A percentile compares a stretch with the other conserved stretches of the same genome.
Conservation (phyloP, 2,329 filamentous ascomycete species). For the Alternaria ventricosa region DNA sequence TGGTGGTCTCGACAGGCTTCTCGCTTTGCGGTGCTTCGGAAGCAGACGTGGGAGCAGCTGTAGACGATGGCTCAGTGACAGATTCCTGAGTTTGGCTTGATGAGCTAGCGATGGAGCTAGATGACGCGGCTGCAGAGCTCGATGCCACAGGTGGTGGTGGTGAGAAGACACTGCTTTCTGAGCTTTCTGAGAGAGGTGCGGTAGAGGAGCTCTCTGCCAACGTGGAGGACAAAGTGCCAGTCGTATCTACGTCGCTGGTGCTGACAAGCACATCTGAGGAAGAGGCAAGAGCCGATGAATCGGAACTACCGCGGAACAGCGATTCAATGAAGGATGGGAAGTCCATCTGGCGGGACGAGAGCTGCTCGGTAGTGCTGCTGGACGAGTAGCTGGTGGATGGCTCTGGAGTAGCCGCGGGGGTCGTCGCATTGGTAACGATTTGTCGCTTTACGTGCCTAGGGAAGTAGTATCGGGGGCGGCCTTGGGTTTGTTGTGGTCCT, state of each 20-base stretch:
- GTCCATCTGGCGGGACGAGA: constrained; percentile 31
- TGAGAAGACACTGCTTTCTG: background rate
- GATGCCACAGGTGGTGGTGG: constrained; percentile 3
- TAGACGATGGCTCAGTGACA: background rate
- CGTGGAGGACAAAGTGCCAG: constrained; percentile 18
- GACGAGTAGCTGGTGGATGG: constrained; percentile 7
- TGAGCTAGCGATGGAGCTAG: background rate
- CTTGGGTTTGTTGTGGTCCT: constrained; percentile 42
- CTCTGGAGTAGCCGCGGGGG: constrained; percentile 31
- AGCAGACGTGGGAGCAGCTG: constrained; percentile 4
- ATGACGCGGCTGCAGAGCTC: background rate
- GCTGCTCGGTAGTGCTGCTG: constrained; percentile 19
- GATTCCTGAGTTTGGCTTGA: background rate
- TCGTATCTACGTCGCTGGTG: constrained; percentile 17
- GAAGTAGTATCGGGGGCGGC: constrained; percentile 55
- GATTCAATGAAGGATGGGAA: constrained; percentile 37
- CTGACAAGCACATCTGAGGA: constrained; percentile 10
- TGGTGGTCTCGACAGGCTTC: constrained; percentile 3
- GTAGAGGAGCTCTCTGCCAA: constrained; percentile 6
- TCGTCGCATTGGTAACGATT: constrained; percentile 46
- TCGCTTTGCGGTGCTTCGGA: constrained; percentile 3
- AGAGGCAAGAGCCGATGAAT: constrained; percentile 15
- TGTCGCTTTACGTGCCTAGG: constrained; percentile 56
- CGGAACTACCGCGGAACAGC: constrained; percentile 27
- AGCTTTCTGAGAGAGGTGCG: background rate